A percentile compares a stretch with the other conserved stretches of the same genome.
Conservation (phyloP, 805 yeast species). For the Cyberlindnera samutprakarnensis region DNA sequence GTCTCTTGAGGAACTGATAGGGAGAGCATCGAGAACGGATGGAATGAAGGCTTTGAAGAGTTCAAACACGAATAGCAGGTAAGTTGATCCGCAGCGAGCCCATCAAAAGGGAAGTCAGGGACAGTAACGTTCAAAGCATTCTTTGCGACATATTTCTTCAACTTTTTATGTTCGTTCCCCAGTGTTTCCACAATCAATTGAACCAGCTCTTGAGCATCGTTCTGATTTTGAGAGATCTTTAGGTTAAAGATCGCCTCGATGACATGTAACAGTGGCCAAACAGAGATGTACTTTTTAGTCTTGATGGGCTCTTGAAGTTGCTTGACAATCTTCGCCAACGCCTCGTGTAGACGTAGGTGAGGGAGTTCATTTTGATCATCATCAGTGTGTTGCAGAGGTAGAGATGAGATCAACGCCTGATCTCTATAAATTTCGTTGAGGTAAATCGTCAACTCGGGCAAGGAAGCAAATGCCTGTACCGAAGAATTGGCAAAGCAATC, state of each 20-base stretch:
- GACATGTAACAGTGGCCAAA: constrained; percentile 71
- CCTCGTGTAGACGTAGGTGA: constrained; percentile 47
- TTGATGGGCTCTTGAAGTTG: constrained; percentile 58
- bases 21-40: constrained; percentile 66
- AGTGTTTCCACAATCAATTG: constrained; percentile 76
- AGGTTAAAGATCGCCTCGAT: constrained; percentile 69
- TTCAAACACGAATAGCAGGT: constrained; percentile 62
- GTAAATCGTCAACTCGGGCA: constrained; percentile 53
- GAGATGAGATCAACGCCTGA: constrained; percentile 12
- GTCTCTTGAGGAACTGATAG: constrained; percentile 58
- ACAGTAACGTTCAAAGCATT: constrained; percentile 20
- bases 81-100: constrained; percentile 58
- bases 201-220: constrained; percentile 91
- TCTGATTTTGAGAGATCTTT: constrained; percentile 73
- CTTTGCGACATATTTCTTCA: constrained; percentile 27
- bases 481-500: constrained; percentile 93
- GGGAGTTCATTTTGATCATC: constrained; percentile 20
- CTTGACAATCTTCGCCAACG: constrained; percentile 42
- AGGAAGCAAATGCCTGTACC: constrained; percentile 66
- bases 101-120: constrained; percentile 71
- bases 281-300: constrained; percentile 49
- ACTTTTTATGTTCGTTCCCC: constrained; percentile 49
- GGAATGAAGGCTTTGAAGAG: constrained; percentile 48
- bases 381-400: constrained; percentile 10
- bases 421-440: constrained; percentile 31